A percentile compares a stretch with the other conserved stretches of the same genome.
Evolutionary conservation across 2,329 filamentous ascomycete species (phyloP).

Genomic region (Fusarium sublunatum): DNA sequence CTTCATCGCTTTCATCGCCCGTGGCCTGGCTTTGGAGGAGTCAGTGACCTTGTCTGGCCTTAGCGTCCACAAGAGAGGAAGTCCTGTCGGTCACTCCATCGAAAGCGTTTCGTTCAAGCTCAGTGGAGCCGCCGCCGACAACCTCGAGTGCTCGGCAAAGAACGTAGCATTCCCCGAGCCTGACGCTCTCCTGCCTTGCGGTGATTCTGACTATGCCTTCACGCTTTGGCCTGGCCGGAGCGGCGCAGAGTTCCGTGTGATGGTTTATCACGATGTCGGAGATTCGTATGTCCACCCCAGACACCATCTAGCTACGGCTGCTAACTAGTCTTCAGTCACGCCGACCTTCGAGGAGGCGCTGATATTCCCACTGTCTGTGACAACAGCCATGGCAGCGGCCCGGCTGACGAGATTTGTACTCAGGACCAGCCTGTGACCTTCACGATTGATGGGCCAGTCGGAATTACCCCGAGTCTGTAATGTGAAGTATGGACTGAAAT

Average conservation of each 20-base stretch:
- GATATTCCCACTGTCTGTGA: conserved; percentile 29
- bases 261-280: conserved; percentile 23
- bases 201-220: conserved; percentile 17
- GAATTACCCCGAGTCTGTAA: neutral
- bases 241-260: conserved; percentile 7
- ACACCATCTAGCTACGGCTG: neutral
- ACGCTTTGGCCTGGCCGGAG: conserved; percentile 6
- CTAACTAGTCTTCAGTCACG: conserved; percentile 12
- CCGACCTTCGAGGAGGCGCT: conserved; percentile 26
- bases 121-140: conserved; percentile 11
- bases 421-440: conserved; percentile 21
- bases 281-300: conserved; percentile 3
- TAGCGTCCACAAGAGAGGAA: conserved; percentile 12
- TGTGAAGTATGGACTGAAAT: neutral
- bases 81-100: conserved; percentile 9
- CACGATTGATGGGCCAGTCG: conserved; percentile 27
- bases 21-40: conserved; percentile 12
- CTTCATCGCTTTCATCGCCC: conserved; percentile 5
- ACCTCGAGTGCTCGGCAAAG: conserved; percentile 20
- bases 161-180: conserved; percentile 27
- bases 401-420: conserved; percentile 28
- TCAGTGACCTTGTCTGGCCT: conserved; percentile 24
- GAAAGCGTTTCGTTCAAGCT: conserved; percentile 27
- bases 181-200: conserved; percentile 2
- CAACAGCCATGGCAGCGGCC: conserved; percentile 25